phyloP scores from a whole-genome alignment of 495 filamentous ascomycete genomes.

The Parathielavia appendiculata region DNA sequence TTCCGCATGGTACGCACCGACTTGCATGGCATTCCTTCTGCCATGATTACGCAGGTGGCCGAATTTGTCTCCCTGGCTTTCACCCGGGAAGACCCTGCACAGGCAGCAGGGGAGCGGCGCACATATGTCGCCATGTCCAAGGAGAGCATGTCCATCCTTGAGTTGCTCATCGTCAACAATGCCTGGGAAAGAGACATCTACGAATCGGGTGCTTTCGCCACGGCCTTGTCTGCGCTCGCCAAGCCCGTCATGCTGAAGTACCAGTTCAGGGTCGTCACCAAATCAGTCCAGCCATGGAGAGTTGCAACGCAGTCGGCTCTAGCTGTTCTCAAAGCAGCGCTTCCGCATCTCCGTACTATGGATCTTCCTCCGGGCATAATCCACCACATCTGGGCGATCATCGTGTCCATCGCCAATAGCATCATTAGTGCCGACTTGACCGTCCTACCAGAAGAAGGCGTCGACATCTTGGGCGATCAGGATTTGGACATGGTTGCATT shows the following conservation, averaged over 20 bases:
- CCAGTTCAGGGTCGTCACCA: slow-evolving; percentile 50
- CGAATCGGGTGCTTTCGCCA: slow-evolving; percentile 53
- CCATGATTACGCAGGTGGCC: slow-evolving; percentile 61
- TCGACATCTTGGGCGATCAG: slow-evolving; percentile 57
- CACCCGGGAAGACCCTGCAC: slow-evolving; percentile 30
- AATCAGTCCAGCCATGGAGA: slow-evolving; percentile 67
- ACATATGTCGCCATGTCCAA: slow-evolving; percentile 86
- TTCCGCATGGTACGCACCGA: slow-evolving; percentile 68
- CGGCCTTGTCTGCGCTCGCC: slow-evolving; percentile 57
- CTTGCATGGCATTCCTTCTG: slow-evolving; percentile 57
- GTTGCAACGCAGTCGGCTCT: slow-evolving; percentile 67
- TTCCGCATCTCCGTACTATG: slow-evolving; percentile 56
- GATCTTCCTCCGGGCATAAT: slow-evolving; percentile 45
- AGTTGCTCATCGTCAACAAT: slow-evolving; percentile 58
- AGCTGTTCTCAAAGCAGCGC: slow-evolving; percentile 59
- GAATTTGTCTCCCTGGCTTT: slow-evolving; percentile 68
- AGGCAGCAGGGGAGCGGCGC: slow-evolving; percentile 44
- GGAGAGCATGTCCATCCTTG: slow-evolving; percentile 63
- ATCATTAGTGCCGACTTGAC: slow-evolving; percentile 55
- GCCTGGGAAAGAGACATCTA: slow-evolving; percentile 62
- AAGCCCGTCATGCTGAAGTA: slow-evolving; percentile 73
- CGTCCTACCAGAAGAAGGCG: slow-evolving; percentile 32
- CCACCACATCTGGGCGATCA: slow-evolving; percentile 53
- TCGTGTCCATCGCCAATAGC: slow-evolving; percentile 54
- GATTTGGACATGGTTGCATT: slow-evolving; percentile 77